Evolutionary conservation across 345 rosid species (phyloP).

Genomic region (Eucalyptus curtisii): DNA sequence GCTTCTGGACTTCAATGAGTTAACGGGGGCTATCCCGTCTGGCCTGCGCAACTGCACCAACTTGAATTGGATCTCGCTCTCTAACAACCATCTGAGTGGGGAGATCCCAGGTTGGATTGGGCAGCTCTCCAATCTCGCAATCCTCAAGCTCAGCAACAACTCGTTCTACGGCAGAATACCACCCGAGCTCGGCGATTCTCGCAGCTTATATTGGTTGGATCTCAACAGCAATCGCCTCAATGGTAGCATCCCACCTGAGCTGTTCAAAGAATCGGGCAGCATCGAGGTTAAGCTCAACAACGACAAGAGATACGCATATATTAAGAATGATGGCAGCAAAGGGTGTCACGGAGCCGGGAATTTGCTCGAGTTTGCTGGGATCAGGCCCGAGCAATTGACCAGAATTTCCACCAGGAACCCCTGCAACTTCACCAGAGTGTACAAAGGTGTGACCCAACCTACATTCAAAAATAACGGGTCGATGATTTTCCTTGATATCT

Average conservation of each 20-base stretch:
- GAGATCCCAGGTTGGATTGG: conserved; percentile 79
- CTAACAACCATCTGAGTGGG: conserved; percentile 70
- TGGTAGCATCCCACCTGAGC: conserved; percentile 65
- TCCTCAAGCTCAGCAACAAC: conserved; percentile 90
- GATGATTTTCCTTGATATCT: conserved; percentile 86
- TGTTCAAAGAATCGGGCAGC: conserved; percentile 85
- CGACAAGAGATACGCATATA: conserved; percentile 70
- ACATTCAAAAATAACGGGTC: conserved; percentile 87
- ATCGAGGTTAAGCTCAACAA: conserved; percentile 63
- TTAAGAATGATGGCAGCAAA: conserved; percentile 73
- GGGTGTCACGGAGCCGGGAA: conserved; percentile 89
- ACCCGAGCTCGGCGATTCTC: conserved; percentile 77
- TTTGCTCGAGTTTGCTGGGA: conserved; percentile 85
- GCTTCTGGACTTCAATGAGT: conserved; percentile 83
- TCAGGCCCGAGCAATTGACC: conserved; percentile 37
- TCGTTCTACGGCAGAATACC: conserved; percentile 74
- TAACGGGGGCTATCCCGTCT: conserved; percentile 64
- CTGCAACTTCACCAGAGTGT: conserved; percentile 72
- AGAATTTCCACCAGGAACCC: conserved; percentile 68
- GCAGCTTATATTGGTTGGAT: conserved; percentile 90
- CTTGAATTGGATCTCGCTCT: conserved; percentile 83
- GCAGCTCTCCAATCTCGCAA: conserved; percentile 54
- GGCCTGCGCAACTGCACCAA: conserved; percentile 66
- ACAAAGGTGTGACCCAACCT: conserved; percentile 58
- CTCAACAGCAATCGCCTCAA: conserved; percentile 61